Evolutionary conservation across 2,329 filamentous ascomycete species (phyloP).

Genomic region (Xylaria sp.): DNA sequence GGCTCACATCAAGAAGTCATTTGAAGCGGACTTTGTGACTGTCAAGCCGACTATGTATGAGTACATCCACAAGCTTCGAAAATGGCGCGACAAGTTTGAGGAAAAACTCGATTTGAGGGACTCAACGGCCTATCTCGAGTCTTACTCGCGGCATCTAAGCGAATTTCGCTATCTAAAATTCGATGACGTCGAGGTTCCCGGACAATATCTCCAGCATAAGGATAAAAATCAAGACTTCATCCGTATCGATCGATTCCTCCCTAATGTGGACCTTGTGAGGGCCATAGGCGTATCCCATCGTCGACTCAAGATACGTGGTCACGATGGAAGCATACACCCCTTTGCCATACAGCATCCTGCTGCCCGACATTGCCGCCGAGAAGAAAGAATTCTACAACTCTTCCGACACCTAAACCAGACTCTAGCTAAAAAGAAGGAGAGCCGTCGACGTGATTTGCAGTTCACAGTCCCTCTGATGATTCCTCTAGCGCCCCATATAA

Average conservation of each 20-base stretch:
- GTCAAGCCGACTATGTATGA: constrained; percentile 98
- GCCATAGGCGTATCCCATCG: constrained; percentile 92
- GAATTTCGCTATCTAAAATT: constrained; percentile 99
- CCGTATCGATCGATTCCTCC: constrained; percentile 94
- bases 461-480: constrained; percentile 97
- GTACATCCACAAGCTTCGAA: constrained; percentile 96
- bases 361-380: constrained; percentile 87
- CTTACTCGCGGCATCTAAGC: constrained; percentile 88
- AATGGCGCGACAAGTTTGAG: constrained; percentile 97
- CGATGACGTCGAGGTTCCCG: constrained; percentile 97
- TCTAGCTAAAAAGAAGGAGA: constrained; percentile 92
- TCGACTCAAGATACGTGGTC: constrained; percentile 92
- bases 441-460: constrained; percentile 88
- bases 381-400: constrained; percentile 93
- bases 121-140: constrained; percentile 79
- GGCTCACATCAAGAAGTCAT: constrained; percentile 92
- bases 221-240: constrained; percentile 99
- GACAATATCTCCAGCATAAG: constrained; percentile 95
- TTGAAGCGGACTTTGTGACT: constrained; percentile 95
- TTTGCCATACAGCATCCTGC: constrained; percentile 98
- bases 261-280: constrained; percentile 91
- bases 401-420: constrained; percentile 98
- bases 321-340: constrained; percentile 95
- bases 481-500: constrained; percentile 91
- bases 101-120: constrained; percentile 92